Evolutionary conservation across 148 eudicot genomes (phyloP), one percentile per base, ranked within the genome.

Genomic region (Spergularia bocconei): DNA sequence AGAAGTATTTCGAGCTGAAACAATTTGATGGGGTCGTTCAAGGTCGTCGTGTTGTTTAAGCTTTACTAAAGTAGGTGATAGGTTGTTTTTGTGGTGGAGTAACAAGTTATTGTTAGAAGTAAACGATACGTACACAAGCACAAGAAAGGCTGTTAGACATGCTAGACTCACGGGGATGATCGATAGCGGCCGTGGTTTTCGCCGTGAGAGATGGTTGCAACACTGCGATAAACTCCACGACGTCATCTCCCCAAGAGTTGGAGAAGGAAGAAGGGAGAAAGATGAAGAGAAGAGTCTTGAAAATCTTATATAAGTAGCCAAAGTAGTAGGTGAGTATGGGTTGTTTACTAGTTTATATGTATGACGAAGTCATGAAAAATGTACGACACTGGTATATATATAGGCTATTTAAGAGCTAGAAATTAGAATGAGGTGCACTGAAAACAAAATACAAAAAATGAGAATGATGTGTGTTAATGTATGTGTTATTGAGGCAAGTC

Each of bases 91-190:
- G 8, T 39, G 13, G 53, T 47, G 79, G 13, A 52, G 58, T 59
- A 38, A 52, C 1, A 76, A 69, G 67, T 76, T 58, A 2, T 39
- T 44, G 48, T 75, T 54, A n/a, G 72, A 59, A 19, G 79, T 70
- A n/a, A 70, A 70, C 12, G 75, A 70, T 10, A 70, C 55, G 75
- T 77, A 70, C 10, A 77, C 8, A 13, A 77, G 79, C 17, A 77
- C 54, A 13, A 70, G 69, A 10, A 77, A 69, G 54, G 74, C 51
- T 1, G 79, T 69, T 0, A 77, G 16, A 62, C 14, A 77, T 10
- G 79, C 79, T 10, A 77, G 20, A 11, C 61, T 59, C 50, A 77
- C 38, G 0, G 79, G 79, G 4, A 77, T 41, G 36, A 70, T 36
- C 51, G 79, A 61, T 13, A 77, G 14, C 2, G 79, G 74, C 5